A percentile compares a stretch with the other conserved stretches of the same genome.
phyloP scores from a whole-genome alignment of 805 yeast genomes.

The Ogataea corticis region DNA sequence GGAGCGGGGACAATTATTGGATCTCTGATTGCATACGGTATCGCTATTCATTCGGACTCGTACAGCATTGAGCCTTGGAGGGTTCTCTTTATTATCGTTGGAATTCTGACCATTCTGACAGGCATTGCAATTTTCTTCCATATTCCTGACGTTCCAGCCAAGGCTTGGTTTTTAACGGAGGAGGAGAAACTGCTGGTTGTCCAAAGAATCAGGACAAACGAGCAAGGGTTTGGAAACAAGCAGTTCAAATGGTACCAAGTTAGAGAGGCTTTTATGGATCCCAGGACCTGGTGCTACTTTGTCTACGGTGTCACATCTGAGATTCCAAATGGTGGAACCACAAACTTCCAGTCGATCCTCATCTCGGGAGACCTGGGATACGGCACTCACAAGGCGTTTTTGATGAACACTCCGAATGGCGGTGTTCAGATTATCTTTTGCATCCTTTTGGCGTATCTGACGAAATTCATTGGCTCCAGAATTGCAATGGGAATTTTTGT shows the following conservation, averaged over 20 bases:
- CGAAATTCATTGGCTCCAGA: constrained; percentile 26
- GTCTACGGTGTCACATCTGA: constrained; percentile 27
- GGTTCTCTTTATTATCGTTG: constrained; percentile 53
- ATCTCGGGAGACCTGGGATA: constrained; percentile 27
- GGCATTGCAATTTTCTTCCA: constrained; percentile 35
- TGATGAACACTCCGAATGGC: constrained; percentile 26
- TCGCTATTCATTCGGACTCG: constrained; percentile 25
- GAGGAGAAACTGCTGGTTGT: constrained; percentile 38
- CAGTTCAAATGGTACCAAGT: constrained; percentile 26
- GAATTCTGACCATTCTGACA: constrained; percentile 47
- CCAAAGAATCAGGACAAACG: constrained; percentile 24
- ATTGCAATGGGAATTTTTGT: constrained; percentile 23
- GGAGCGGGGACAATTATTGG: constrained; percentile 49
- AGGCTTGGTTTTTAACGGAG: constrained; percentile 41
- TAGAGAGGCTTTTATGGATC: constrained; percentile 20
- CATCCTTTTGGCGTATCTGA: constrained; percentile 33
- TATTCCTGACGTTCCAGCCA: constrained; percentile 55
- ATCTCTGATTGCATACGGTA: constrained; percentile 36
- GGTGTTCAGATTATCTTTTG: constrained; percentile 35
- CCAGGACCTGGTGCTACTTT: constrained; percentile 48
- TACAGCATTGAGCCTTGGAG: constrained; percentile 47
- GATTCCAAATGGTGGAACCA: constrained; percentile 37
- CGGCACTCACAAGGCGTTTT: constrained; percentile 26
- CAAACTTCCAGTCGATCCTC: constrained; percentile 47
- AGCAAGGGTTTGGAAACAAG: constrained; percentile 26